Evolutionary conservation across 768 basidiomycete genomes (phyloP).

Genomic region (Macrolepiota dolichaula): DNA sequence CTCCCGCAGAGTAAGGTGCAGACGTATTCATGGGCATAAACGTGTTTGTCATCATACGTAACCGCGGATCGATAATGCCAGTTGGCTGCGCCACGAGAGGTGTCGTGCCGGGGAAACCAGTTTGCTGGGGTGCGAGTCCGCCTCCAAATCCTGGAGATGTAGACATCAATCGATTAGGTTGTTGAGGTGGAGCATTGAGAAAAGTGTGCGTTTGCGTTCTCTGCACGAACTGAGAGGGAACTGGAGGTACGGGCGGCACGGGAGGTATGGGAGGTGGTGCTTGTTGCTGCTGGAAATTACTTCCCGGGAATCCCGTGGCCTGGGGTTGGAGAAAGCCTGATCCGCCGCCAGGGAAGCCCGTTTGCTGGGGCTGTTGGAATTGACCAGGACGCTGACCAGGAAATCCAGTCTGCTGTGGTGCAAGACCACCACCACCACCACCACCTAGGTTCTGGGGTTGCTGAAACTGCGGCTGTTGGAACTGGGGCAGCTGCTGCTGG

Average conservation of each 20-base stretch:
- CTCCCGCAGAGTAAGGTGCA: constrained; percentile 55
- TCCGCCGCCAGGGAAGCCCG: constrained; percentile 42
- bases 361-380: constrained; percentile 62
- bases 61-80: constrained; percentile 77
- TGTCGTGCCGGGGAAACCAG: constrained; percentile 26
- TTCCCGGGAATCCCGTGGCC: constrained; percentile 47
- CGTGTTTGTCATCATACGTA: constrained; percentile 85
- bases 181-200: constrained; percentile 32
- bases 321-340: constrained; percentile 47
- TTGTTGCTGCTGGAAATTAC: constrained; percentile 38
- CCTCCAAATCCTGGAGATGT: constrained; percentile 50
- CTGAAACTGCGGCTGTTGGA: constrained; percentile 31
- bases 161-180: constrained; percentile 49
- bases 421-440: constrained; percentile 43
- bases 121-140: constrained; percentile 48
- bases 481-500: constrained; percentile 22
- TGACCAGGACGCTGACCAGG: constrained; percentile 36
- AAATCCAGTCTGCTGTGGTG: constrained; percentile 64
- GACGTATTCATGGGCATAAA: constrained; percentile 82
- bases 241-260: constrained; percentile 56
- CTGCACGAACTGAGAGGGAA: constrained; percentile 49
- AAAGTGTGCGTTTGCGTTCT: constrained; percentile 7
- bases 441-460: constrained; percentile 31
- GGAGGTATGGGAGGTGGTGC: constrained; percentile 61
- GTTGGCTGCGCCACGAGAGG: constrained; percentile 72